phyloP scores from a whole-genome alignment of 2,329 filamentous ascomycete genomes.

The Apiospora phragmitis region DNA sequence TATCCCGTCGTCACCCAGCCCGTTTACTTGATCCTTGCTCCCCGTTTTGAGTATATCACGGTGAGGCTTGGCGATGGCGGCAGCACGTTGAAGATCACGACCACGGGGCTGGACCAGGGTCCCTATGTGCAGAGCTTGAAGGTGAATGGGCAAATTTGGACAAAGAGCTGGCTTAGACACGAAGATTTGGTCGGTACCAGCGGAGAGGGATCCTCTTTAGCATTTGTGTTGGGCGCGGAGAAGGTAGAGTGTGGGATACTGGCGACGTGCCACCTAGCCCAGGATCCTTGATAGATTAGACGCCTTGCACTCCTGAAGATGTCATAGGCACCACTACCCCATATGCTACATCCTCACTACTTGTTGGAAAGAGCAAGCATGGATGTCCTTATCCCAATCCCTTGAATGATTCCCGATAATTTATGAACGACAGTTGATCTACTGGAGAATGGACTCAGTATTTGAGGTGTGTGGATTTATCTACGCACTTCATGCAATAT shows the following conservation, averaged over 20 bases:
- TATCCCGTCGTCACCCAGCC: conserved; percentile 64
- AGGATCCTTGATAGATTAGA: conserved; percentile 12
- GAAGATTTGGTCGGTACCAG: conserved; percentile 42
- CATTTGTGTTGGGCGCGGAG: conserved; percentile 46
- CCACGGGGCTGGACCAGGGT: conserved; percentile 42
- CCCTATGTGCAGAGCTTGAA: conserved; percentile 54
- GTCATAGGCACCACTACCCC: background rate
- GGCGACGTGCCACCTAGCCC: conserved; percentile 50
- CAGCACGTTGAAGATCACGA: conserved; percentile 45
- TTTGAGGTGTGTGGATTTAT: background rate
- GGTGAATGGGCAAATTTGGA: conserved; percentile 53
- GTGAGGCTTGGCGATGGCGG: conserved; percentile 48
- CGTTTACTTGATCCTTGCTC: conserved; percentile 64
- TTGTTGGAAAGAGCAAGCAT: background rate
- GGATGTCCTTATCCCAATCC: too few species aligned
- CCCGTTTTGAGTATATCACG: conserved; percentile 61
- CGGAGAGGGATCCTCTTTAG: conserved; percentile 43
- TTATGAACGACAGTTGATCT: too few species aligned
- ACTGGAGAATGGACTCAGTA: background rate
- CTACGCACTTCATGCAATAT: background rate
- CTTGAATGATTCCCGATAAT: too few species aligned
- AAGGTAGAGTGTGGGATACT: conserved; percentile 45
- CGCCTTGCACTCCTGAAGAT: background rate
- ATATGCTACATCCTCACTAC: background rate
- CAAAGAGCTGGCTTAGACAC: conserved; percentile 57